Evolutionary conservation across 306 rosid species (phyloP).

Genomic region (Mimosa bimucronata): DNA sequence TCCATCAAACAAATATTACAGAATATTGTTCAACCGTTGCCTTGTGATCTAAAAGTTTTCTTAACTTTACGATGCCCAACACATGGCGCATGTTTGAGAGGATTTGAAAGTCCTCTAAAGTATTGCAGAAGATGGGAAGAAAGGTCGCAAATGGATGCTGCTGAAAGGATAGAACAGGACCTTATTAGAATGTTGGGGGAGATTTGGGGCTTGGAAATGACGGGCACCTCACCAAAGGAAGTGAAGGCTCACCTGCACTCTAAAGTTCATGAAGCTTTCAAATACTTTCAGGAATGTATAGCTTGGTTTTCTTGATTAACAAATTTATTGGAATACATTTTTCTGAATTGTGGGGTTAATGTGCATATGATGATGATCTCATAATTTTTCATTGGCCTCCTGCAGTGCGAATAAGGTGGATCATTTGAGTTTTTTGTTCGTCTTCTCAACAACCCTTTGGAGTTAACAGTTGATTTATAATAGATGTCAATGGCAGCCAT

Average conservation of each 20-base stretch:
- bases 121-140: slow-evolving; percentile 43
- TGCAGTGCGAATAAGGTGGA: too few relatives aligned
- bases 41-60: slow-evolving; percentile 82
- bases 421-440: too few relatives aligned
- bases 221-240: slow-evolving; percentile 46
- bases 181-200: slow-evolving; percentile 52
- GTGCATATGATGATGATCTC: too few relatives aligned
- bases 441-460: too few relatives aligned
- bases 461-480: too few relatives aligned
- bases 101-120: slow-evolving; percentile 51
- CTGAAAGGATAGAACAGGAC: slow-evolving; percentile 53
- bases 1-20: slow-evolving; percentile 69
- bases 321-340: too few relatives aligned
- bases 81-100: slow-evolving; percentile 47
- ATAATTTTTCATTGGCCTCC: too few relatives aligned
- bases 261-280: slow-evolving; percentile 75
- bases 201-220: slow-evolving; percentile 69
- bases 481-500: too few relatives aligned
- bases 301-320: too few relatives aligned
- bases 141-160: slow-evolving; percentile 51
- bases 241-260: slow-evolving; percentile 61
- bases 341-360: too few relatives aligned
- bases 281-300: too few relatives aligned
- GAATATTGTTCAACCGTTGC: slow-evolving; percentile 65
- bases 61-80: slow-evolving; percentile 58